A percentile compares a stretch with the other conserved stretches of the same genome.
Evolutionary conservation across 768 basidiomycete genomes (phyloP).

Genomic region (Boletus subcaerulescens): DNA sequence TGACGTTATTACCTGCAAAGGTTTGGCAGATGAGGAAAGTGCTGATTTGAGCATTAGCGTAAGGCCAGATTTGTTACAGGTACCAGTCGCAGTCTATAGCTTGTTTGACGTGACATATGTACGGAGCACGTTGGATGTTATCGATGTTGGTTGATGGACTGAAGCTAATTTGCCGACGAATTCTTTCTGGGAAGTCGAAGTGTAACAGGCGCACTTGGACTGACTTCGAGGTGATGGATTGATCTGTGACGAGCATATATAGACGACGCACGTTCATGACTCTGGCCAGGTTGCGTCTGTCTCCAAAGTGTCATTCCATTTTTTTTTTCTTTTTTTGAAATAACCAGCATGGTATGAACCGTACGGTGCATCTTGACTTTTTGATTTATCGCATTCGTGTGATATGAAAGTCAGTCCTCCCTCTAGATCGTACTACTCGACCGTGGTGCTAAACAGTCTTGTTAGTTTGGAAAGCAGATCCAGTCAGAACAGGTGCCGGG

Average conservation of each 20-base stretch:
- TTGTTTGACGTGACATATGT: slow-evolving; percentile 2
- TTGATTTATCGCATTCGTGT: slow-evolving; percentile 9
- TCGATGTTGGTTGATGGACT: slow-evolving; percentile 6
- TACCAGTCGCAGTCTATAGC: slow-evolving; percentile 1
- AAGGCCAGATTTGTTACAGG: not conserved
- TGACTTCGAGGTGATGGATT: not conserved
- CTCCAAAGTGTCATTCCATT: slow-evolving; percentile 11
- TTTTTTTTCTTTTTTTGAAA: slow-evolving; percentile 10
- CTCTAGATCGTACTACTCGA: not conserved
- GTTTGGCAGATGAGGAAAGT: slow-evolving; percentile 88
- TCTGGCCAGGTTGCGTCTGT: slow-evolving; percentile 2
- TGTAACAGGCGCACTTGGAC: too few relatives aligned
- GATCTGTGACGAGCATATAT: not conserved
- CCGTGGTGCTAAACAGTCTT: not conserved
- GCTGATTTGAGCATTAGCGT: slow-evolving; percentile 51
- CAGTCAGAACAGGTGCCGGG: slow-evolving; percentile 95
- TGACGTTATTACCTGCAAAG: slow-evolving; percentile 73
- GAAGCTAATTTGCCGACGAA: not conserved
- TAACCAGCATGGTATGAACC: slow-evolving; percentile 28
- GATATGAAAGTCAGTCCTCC: slow-evolving; percentile 31
- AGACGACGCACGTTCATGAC: slow-evolving; percentile 25
- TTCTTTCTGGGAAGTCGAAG: too few relatives aligned
- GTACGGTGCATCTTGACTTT: slow-evolving; percentile 3
- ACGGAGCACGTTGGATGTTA: slow-evolving; percentile 1
- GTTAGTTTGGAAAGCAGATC: slow-evolving; percentile 96